These are phyloP conservation scores for Articulospora tetracladia DNA, from an alignment of 495 filamentous ascomycete species.

Conservation along the genomic window DNA sequence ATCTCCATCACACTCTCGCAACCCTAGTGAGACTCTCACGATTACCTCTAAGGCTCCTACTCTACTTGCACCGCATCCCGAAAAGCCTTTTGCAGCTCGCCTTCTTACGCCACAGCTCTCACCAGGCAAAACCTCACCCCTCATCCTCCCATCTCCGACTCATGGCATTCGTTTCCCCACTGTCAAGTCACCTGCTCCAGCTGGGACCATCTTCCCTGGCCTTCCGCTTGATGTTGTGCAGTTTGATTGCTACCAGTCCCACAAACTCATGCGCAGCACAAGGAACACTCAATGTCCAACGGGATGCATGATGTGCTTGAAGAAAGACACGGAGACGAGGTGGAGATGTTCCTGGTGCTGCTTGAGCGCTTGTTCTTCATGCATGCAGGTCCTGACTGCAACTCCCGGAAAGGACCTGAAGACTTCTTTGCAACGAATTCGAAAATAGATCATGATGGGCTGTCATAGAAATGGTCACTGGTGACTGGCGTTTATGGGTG, in stretches of 20 bases:
- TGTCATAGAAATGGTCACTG: neutral
- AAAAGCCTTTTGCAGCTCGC: slow-evolving; percentile 10
- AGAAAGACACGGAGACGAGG: slow-evolving; percentile 21
- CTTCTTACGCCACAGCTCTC: slow-evolving; percentile 56
- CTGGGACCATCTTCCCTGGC: slow-evolving; percentile 13
- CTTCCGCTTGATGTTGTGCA: slow-evolving; percentile 10
- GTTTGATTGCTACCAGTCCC: slow-evolving; percentile 26
- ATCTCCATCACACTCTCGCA: slow-evolving; percentile 10
- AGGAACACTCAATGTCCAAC: slow-evolving; percentile 22
- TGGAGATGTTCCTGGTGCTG: slow-evolving; percentile 27
- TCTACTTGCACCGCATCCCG: slow-evolving; percentile 17
- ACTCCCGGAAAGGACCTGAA: slow-evolving; percentile 21
- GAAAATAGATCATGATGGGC: neutral
- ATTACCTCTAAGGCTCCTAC: slow-evolving; percentile 18
- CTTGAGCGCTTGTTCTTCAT: slow-evolving; percentile 21
- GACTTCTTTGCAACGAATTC: slow-evolving; percentile 16
- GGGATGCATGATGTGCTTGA: slow-evolving; percentile 25
- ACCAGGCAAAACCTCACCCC: slow-evolving; percentile 34
- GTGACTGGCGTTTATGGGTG: slow-evolving; percentile 1
- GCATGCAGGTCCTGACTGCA: slow-evolving; percentile 20
- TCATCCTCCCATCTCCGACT: slow-evolving; percentile 1
- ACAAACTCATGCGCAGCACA: slow-evolving; percentile 21
- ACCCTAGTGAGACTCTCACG: slow-evolving; percentile 19
- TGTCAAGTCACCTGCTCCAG: neutral
- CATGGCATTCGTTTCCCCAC: slow-evolving; percentile 13